Percentiles rank a stretch among this genome's conserved stretches.
Conservation (phyloP, 2,329 filamentous ascomycete genomes). For the Aureobasidium sp. region DNA sequence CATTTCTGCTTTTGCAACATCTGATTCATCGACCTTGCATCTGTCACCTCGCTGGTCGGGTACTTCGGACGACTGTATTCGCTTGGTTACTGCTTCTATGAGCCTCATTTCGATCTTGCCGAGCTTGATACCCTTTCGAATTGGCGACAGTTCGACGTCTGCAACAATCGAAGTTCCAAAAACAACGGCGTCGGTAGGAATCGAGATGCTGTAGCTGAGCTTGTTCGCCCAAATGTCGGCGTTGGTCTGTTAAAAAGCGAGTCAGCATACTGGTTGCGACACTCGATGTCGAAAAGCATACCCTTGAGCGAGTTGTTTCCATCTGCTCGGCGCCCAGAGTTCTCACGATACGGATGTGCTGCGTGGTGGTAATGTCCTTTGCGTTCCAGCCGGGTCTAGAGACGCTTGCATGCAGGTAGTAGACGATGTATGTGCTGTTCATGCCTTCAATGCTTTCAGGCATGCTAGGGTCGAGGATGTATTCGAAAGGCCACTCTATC, state of each 20-base stretch:
- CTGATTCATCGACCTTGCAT: constrained; percentile 30
- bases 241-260: constrained; percentile 50
- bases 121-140: constrained; percentile 81
- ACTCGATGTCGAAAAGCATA: constrained; percentile 11
- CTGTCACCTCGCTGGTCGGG: constrained; percentile 28
- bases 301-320: constrained; percentile 43
- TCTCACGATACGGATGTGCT: constrained; percentile 47
- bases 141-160: constrained; percentile 78
- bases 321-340: constrained; percentile 61
- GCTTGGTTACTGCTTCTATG: constrained; percentile 62
- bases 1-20: constrained; percentile 33
- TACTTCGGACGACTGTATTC: constrained; percentile 29
- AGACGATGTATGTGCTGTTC: constrained; percentile 77
- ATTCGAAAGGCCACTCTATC: constrained; percentile 46
- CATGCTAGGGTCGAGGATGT: constrained; percentile 40
- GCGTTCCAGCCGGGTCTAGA: constrained; percentile 72
- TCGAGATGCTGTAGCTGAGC: constrained; percentile 87
- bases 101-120: constrained; percentile 76
- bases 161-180: constrained; percentile 82
- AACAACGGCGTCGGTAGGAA: constrained; percentile 88
- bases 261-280: constrained; percentile 19
- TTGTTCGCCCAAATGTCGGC: constrained; percentile 98
- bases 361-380: constrained; percentile 76
- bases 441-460: constrained; percentile 90
- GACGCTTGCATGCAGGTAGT: constrained; percentile 85